These are phyloP conservation scores for Globisporangium splendens DNA, from an alignment of 352 stramenopile genomes.

Conservation along the genomic window DNA sequence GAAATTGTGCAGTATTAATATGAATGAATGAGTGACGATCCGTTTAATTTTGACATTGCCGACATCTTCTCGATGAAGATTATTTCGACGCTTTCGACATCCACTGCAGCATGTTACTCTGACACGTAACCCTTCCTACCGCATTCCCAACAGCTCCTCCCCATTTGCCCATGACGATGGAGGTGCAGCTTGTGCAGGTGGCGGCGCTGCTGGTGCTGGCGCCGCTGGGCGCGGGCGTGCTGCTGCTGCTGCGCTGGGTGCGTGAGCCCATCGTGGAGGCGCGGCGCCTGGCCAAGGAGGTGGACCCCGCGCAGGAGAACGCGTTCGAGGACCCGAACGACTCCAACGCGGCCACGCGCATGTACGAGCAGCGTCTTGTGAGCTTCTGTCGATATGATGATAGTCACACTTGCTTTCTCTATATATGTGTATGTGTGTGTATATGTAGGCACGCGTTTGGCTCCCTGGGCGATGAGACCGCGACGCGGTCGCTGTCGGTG, in stretches of 20 bases:
- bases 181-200: slow-evolving; percentile 16
- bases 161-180: slow-evolving; percentile 7
- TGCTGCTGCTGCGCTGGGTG: slow-evolving; percentile 58
- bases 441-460: slow-evolving; percentile 41
- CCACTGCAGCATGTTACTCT: no score
- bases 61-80: no score
- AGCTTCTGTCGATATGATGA: background rate
- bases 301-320: slow-evolving; percentile 51
- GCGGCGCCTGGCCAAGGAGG: slow-evolving; percentile 37
- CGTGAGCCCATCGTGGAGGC: slow-evolving; percentile 51
- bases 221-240: slow-evolving; percentile 16
- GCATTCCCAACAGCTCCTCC: no score
- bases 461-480: slow-evolving; percentile 52
- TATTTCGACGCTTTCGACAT: no score
- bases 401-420: background rate
- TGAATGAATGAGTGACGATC: no score
- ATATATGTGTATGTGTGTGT: slow-evolving; percentile 3
- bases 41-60: no score
- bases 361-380: slow-evolving; percentile 24
- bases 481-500: slow-evolving; percentile 76
- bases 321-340: slow-evolving; percentile 55
- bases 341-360: slow-evolving; percentile 19
- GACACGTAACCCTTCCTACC: background rate
- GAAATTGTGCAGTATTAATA: no score
- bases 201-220: slow-evolving; percentile 21